Percentiles rank a stretch among this genome's conserved stretches.
Conservation (phyloP, 2,329 filamentous ascomycete species). For the Fusarium continuum region DNA sequence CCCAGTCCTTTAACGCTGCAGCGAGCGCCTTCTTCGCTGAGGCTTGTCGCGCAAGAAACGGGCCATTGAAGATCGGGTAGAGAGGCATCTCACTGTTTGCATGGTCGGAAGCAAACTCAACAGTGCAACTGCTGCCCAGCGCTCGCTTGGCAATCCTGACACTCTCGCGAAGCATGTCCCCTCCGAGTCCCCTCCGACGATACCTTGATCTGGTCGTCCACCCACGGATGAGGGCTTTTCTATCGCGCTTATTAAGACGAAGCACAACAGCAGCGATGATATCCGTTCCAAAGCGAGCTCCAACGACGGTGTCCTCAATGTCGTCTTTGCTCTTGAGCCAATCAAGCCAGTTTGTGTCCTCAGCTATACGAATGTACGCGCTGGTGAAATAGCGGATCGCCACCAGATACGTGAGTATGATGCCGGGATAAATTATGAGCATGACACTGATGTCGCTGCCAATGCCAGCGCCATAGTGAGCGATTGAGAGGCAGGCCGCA, state of each 20-base stretch:
- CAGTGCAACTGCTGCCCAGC: conserved; percentile 66
- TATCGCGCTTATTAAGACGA: conserved; percentile 58
- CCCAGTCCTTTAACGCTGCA: conserved; percentile 38
- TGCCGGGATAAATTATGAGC: conserved; percentile 64
- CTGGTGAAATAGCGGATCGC: conserved; percentile 67
- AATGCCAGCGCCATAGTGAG: conserved; percentile 53
- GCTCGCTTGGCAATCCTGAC: conserved; percentile 70
- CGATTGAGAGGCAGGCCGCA: conserved; percentile 49
- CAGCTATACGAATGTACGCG: conserved; percentile 70
- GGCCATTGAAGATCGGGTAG: conserved; percentile 65
- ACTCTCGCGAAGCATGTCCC: conserved; percentile 76
- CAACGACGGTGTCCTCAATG: conserved; percentile 65
- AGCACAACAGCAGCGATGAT: conserved; percentile 77
- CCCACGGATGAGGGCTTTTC: conserved; percentile 74
- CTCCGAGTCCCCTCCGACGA: conserved; percentile 74
- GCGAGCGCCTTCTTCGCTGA: conserved; percentile 60
- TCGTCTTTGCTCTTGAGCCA: conserved; percentile 52
- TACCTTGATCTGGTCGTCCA: conserved; percentile 82
- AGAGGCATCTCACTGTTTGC: conserved; percentile 73
- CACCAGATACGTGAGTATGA: conserved; percentile 70
- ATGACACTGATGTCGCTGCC: conserved; percentile 63
- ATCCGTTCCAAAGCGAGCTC: conserved; percentile 71
- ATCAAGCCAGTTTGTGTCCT: conserved; percentile 70
- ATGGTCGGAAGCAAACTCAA: conserved; percentile 79
- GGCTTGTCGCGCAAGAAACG: conserved; percentile 64